Evolutionary conservation across 768 basidiomycete genomes (phyloP), one percentile per base, ranked within the genome.

Genomic region (Thelephora aurantiotincta): DNA sequence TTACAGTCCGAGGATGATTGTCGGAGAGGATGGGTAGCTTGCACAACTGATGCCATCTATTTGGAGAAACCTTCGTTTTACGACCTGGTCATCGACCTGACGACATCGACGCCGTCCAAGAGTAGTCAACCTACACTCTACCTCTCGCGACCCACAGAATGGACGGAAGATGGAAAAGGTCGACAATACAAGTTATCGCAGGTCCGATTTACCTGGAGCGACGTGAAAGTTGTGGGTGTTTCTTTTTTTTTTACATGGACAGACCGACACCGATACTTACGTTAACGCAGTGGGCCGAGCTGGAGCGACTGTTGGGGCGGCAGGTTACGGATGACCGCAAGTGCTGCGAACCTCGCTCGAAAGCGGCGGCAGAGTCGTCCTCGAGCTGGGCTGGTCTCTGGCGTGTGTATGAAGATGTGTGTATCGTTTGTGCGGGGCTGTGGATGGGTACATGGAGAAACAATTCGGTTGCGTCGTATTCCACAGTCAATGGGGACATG

Each of bases 391-490:
- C 77, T 12, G 87, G 88, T 51, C 73, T 74, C 6, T 88, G 85
- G 84, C 74, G 76, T 20, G 68, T 89, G 11, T 91, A 90, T 55
- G 87, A 91, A 62, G 88, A 90, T 50, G 80, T 82, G 18, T 90
- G 88, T 51, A 67, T 88, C 35, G 68, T 87, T 41, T 89, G 87
- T 55, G 87, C 85, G 0, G 77, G 82, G 2, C 68, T 87, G n/a
- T 89, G 84, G 85, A 73, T 80, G 55, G 82, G 84, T 12, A 68
- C 72, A 2, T 83, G 72, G 77, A 69, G 79, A 23, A 65, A 67
- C 33, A 70, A 73, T 48, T 70, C 75, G 0, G 52, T 61, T 0
- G 56, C 63, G 45, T 70, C 74, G 1, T 78, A 76, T 52, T 71
- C 75, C 1, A 70, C 71, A 6, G 68, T 63, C 6, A 63, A 69